Evolutionary conservation across 139 green algal species (phyloP).

Genomic region (Haematococcus lacustris): DNA sequence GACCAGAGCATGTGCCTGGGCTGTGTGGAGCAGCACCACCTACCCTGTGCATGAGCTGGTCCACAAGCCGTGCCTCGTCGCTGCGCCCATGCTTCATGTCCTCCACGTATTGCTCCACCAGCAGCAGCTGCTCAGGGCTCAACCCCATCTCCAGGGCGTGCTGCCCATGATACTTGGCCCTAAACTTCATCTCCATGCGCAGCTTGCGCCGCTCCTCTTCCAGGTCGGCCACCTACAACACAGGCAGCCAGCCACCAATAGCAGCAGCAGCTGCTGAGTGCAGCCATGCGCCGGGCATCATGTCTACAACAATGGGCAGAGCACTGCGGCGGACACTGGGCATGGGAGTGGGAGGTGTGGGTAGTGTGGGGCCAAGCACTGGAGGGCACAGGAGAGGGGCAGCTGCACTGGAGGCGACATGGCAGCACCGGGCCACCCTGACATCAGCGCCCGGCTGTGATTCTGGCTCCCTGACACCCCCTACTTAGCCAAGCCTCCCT

Average conservation of each 20-base stretch:
- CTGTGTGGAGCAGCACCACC: too few relatives aligned
- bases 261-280: not conserved
- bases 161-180: constrained; percentile 67
- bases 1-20: too few relatives aligned
- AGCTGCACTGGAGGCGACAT: too few relatives aligned
- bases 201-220: constrained; percentile 70
- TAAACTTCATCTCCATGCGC: constrained; percentile 67
- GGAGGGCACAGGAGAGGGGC: too few relatives aligned
- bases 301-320: too few relatives aligned
- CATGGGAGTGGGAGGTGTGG: too few relatives aligned
- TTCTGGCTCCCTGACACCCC: too few relatives aligned
- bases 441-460: too few relatives aligned
- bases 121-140: constrained; percentile 54
- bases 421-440: too few relatives aligned
- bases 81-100: constrained; percentile 39
- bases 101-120: constrained; percentile 65
- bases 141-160: constrained; percentile 54
- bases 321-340: too few relatives aligned
- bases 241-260: not conserved
- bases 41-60: constrained; percentile 49
- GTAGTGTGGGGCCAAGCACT: too few relatives aligned
- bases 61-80: constrained; percentile 45
- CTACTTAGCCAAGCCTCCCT: too few relatives aligned
- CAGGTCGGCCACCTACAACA: constrained; percentile 48
- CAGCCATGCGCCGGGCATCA: not conserved